phyloP scores from a whole-genome alignment of 2,329 filamentous ascomycete species.

The Fusarium begoniae region DNA sequence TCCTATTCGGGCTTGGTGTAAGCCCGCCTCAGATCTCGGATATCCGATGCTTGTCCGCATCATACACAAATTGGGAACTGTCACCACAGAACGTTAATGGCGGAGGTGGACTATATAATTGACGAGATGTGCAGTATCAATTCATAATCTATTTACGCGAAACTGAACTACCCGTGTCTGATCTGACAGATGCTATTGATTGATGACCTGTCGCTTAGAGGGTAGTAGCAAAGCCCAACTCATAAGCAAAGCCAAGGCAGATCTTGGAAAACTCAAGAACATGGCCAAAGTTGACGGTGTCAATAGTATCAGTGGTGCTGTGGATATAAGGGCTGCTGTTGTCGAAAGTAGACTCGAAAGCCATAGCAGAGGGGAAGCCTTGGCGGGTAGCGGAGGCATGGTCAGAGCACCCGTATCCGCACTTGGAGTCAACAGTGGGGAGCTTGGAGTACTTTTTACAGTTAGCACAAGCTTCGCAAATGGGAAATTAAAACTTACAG shows the following conservation, averaged over 20 bases:
- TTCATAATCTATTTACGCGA: not conserved
- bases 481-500: conserved; percentile 3
- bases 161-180: accelerated
- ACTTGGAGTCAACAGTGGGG: conserved; percentile 58
- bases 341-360: conserved; percentile 69
- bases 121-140: not conserved
- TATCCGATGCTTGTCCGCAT: not conserved
- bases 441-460: conserved; percentile 45
- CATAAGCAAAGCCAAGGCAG: conserved; percentile 58
- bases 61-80: not conserved
- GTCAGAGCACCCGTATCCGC: conserved; percentile 69
- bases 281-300: conserved; percentile 73
- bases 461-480: accelerated
- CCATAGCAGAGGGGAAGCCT: conserved; percentile 72
- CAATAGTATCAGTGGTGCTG: conserved; percentile 75
- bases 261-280: conserved; percentile 70
- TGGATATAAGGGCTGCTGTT: conserved; percentile 76
- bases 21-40: not conserved
- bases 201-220: not conserved
- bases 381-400: conserved; percentile 70
- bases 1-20: not conserved
- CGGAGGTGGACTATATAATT: accelerated
- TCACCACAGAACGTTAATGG: accelerated
- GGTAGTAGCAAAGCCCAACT: conserved; percentile 61
- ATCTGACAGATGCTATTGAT: accelerated